Evolutionary conservation across 2,329 filamentous ascomycete species (phyloP), one percentile per base, ranked within the genome.

Genomic region (Aspergillus glaucus): DNA sequence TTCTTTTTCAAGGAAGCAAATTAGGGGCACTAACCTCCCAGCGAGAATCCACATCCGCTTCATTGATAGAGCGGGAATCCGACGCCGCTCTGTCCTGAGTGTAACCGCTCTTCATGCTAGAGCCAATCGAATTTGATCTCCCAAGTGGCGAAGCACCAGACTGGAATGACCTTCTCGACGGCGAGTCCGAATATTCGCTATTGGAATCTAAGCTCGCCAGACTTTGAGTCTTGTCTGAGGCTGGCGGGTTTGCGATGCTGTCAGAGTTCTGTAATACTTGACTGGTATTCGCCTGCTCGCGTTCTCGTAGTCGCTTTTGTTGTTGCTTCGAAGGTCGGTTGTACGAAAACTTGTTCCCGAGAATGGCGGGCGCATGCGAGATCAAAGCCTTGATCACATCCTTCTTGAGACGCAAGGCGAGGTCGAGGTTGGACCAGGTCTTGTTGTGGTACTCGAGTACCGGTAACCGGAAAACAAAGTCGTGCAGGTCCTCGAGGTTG

Each of bases 401-500:
- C 65, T 91, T 94, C 74, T 98, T 97, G 47, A 98, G 78, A 12
- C 90, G 87, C 43, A 97, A 77, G 0, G 92, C 91, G 8, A 98
- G 81, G 62, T 98, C 93, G 6, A 98, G 79, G 66, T 97, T 98
- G 6, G 90, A 96, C 93, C 93, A 98, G 7, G 91, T 97, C 76
- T 98, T 98, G 77, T 98, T 98, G 55, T 89, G 84, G 73, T 95
- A 97, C 67, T 98, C 93, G 43, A 98, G 84, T 2, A 87, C 86
- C 3, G 93, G 93, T 71, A 98, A 82, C 30, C 89, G 85, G 79
- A 98, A 98, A 44, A 98, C 93, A 58, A 98, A 94, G 64, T 97
- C 86, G 70, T 98, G 92, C 14, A 98, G 86, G 68, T 98, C 94
- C 71, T 96, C 90, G 49, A 98, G 80, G 62, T 97, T 98, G 64